Conservation (phyloP, 352 stramenopile species). For the Phytopythium delawarense region DNA sequence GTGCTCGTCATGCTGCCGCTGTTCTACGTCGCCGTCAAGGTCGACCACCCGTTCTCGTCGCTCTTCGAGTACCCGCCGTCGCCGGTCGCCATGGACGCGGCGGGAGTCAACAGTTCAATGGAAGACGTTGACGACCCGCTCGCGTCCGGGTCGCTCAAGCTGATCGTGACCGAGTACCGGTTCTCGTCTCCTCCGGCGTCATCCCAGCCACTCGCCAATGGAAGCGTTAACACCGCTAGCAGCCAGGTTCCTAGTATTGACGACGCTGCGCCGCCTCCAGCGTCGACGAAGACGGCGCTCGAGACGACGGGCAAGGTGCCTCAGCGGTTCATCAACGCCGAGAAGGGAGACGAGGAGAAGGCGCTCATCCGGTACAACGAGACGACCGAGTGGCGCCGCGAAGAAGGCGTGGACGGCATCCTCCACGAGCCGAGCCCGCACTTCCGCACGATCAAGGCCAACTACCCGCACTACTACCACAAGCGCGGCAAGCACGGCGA, state of each 20-base stretch:
- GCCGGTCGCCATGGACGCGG: constrained; percentile 20
- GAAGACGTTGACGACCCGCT: constrained; percentile 11
- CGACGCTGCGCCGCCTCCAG: neutral
- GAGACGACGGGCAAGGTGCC: constrained; percentile 36
- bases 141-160: constrained; percentile 49
- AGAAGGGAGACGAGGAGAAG: constrained; percentile 73
- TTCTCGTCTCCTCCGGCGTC: constrained; percentile 23
- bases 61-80: constrained; percentile 34
- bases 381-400: constrained; percentile 74
- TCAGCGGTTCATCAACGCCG: constrained; percentile 63
- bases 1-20: constrained; percentile 53
- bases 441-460: constrained; percentile 87
- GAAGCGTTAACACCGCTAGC: constrained; percentile 15
- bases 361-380: constrained; percentile 61
- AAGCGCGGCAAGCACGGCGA: constrained; percentile 76
- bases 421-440: constrained; percentile 56
- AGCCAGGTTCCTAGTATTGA: neutral
- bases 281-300: constrained; percentile 21
- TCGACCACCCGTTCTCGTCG: constrained; percentile 67
- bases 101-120: neutral
- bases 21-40: constrained; percentile 70
- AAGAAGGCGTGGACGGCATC: constrained; percentile 79
- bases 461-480: constrained; percentile 91
- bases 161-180: constrained; percentile 73
- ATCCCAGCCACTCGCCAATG: constrained; percentile 13